Base-by-base conservation (phyloP, 345 rosid species). In the Punica granatum region DNA sequence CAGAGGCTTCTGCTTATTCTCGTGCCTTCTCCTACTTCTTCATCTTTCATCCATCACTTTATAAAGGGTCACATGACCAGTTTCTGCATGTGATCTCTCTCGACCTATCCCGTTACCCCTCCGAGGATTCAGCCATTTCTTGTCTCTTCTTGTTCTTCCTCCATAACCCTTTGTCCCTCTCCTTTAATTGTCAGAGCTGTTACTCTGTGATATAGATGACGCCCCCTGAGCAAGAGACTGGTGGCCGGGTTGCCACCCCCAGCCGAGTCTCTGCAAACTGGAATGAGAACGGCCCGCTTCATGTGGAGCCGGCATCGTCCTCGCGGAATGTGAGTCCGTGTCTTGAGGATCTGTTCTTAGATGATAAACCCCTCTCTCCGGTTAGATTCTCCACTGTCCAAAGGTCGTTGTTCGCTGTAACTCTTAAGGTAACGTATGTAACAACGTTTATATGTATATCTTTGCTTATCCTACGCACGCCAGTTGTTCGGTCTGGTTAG, bases 221-320 rank as follows among this genome's bases (percentile, higher is more conserved):
- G 91, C 88, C 90, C 65, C 96, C 86, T 28, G 80, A 82, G 74
- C 90, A 77, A 78, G 90, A 92, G 28, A 67, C 76, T 42, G 75
- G 63, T 26, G 34, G 44, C 12, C 64, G 79, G 1, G 63, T 73
- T 11, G 73, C 53, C 49, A 69, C 60, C 63, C 60, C 51, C 65
- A 67, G 56, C 3, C 48, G 23, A 42, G 10, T 25, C 60, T n/a
- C 63, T 18, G 11, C 83, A 13, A 77, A 66, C 73, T 75, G 82
- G 70, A 21, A 73, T 39, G 85, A 81, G 56, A 69, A 75, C 49
- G 62, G 75, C 37, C 79, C 85, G 32, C 82, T 82, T 63, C 85
- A 79, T 23, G 87, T 84, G 28, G 77, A 74, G 62, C 92, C 81
- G 9, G 68, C 84, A n/a, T 39, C 67, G 44, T 68, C 89, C 11